Evolutionary conservation across 306 rosid genomes (phyloP).

Genomic region (Fragaria vesca): DNA sequence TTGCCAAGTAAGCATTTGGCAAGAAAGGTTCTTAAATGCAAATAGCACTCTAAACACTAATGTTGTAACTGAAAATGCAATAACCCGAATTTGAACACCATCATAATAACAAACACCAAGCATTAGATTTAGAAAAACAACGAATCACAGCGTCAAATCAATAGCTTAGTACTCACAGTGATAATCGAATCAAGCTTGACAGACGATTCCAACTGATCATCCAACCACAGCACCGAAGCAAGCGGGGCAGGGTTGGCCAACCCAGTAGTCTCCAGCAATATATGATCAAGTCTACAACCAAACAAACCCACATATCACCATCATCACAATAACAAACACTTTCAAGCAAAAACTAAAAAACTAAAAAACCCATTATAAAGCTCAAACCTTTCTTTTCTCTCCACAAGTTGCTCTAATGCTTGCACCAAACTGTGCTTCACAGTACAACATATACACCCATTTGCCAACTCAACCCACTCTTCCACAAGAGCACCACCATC

Average conservation of each 20-base stretch:
- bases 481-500: slow-evolving; percentile 88
- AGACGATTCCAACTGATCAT: slow-evolving; percentile 82
- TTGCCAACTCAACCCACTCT: slow-evolving; percentile 97
- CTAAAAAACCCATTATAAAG: not conserved
- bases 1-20: not conserved
- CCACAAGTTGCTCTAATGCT: slow-evolving; percentile 91
- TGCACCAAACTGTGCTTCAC: slow-evolving; percentile 94
- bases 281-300: slow-evolving; percentile 75
- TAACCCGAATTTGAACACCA: not conserved
- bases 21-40: not conserved
- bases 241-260: slow-evolving; percentile 98
- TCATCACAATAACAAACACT: not conserved
- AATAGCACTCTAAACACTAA: not conserved
- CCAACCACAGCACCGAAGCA: slow-evolving; percentile 96
- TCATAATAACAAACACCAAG: not conserved
- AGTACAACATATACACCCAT: slow-evolving; percentile 89
- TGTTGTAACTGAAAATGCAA: not conserved
- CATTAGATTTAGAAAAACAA: not conserved
- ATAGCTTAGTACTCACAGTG: slow-evolving; percentile 53
- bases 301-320: not conserved
- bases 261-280: slow-evolving; percentile 94
- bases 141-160: not conserved
- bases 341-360: not conserved
- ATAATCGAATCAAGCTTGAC: slow-evolving; percentile 90
- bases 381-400: slow-evolving; percentile 77